A percentile compares a stretch with the other conserved stretches of the same genome.
Evolutionary conservation across 805 yeast genomes (phyloP).

Genomic region (Candida nonsorbophila): DNA sequence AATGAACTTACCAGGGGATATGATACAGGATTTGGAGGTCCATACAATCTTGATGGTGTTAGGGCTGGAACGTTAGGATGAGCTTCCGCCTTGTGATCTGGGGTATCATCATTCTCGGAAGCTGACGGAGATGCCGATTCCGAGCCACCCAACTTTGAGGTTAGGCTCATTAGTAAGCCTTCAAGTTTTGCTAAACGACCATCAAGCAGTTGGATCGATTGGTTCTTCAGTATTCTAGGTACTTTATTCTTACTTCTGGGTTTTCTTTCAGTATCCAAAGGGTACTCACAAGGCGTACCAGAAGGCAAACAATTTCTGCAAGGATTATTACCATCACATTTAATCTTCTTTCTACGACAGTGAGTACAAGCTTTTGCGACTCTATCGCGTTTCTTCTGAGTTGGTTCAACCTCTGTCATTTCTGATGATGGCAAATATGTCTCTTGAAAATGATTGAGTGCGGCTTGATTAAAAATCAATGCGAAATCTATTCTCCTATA

Average conservation of each 20-base stretch:
- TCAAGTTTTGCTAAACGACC: constrained; percentile 8
- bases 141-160: constrained; percentile 4
- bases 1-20: no score
- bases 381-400: constrained; percentile 19
- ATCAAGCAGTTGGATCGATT: constrained; percentile 5
- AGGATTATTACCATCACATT: constrained; percentile 32
- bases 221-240: constrained; percentile 3
- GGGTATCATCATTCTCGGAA: background rate
- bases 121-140: background rate
- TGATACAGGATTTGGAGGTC: no score
- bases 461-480: no score
- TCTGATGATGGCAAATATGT: no score
- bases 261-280: constrained; percentile 10
- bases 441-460: no score
- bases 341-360: constrained; percentile 30
- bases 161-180: constrained; percentile 3
- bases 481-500: no score
- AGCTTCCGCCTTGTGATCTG: constrained; percentile 1
- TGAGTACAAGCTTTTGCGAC: constrained; percentile 34
- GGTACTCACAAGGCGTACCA: constrained; percentile 20
- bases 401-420: no score
- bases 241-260: constrained; percentile 3
- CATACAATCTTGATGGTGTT: no score
- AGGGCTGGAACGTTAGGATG: no score
- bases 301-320: constrained; percentile 28